Percentiles rank a stretch among this genome's conserved stretches.
Evolutionary conservation across 176 grass and related monocot genomes (phyloP).

Genomic region (Paspalum notatum): DNA sequence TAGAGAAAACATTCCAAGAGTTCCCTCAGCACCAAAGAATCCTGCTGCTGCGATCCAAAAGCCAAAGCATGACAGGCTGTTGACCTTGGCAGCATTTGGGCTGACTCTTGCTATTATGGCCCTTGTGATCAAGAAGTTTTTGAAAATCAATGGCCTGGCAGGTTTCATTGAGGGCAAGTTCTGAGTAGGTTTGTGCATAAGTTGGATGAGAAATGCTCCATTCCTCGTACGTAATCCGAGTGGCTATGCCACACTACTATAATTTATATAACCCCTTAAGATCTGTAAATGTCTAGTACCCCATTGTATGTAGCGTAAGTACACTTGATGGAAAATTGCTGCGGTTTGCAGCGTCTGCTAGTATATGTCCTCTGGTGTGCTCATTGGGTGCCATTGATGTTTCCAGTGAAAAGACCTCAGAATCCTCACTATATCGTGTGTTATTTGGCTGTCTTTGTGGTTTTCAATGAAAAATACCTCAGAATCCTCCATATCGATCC

Average conservation of each 20-base stretch:
- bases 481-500: too few species aligned
- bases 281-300: constrained; percentile 57
- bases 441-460: too few species aligned
- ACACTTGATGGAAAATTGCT: constrained; percentile 29
- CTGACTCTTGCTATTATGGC: constrained; percentile 83
- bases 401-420: background rate
- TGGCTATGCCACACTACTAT: constrained; percentile 9
- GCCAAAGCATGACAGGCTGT: constrained; percentile 71
- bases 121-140: constrained; percentile 89
- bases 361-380: background rate
- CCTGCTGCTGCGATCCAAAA: constrained; percentile 50
- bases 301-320: constrained; percentile 38
- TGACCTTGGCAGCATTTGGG: constrained; percentile 78
- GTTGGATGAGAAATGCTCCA: constrained; percentile 24
- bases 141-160: constrained; percentile 67
- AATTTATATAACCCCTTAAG: constrained; percentile 19
- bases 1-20: constrained; percentile 45
- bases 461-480: too few species aligned
- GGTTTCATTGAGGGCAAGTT: constrained; percentile 80
- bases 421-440: background rate
- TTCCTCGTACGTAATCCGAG: background rate
- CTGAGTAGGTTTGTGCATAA: constrained; percentile 53
- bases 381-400: background rate
- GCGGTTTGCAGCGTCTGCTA: constrained; percentile 9
- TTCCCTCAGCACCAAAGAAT: constrained; percentile 26